Evolutionary conservation across 176 grass and related monocot genomes (phyloP).

Genomic region (Oryza longistaminata): DNA sequence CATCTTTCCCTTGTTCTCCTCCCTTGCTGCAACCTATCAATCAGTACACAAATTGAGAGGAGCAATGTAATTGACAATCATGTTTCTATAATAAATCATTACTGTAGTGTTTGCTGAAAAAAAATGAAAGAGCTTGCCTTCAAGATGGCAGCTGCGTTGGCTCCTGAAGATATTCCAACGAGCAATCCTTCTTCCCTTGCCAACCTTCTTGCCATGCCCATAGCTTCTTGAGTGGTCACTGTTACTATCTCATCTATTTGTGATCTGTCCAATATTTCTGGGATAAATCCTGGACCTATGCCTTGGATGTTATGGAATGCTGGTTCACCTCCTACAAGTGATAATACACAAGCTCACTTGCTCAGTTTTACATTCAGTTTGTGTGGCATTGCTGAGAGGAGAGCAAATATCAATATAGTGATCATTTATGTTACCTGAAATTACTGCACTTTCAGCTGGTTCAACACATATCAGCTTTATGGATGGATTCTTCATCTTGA

Average conservation of each 20-base stretch:
- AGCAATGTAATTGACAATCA: neutral
- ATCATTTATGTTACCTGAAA: conserved; percentile 56
- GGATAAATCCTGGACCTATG: conserved; percentile 64
- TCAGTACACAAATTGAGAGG: conserved; percentile 18
- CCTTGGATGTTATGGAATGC: conserved; percentile 78
- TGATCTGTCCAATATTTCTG: conserved; percentile 59
- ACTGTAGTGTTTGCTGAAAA: neutral
- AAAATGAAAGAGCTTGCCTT: conserved; percentile 43
- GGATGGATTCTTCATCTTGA: conserved; percentile 74
- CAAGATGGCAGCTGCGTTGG: conserved; percentile 69
- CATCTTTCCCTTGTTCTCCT: conserved; percentile 77
- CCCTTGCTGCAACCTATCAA: conserved; percentile 63
- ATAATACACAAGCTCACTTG: neutral
- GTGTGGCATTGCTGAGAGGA: neutral
- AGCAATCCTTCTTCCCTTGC: conserved; percentile 86
- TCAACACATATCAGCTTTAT: conserved; percentile 79
- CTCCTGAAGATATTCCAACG: conserved; percentile 86
- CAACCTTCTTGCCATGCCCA: conserved; percentile 72
- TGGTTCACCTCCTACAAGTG: conserved; percentile 54
- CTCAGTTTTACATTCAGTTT: neutral
- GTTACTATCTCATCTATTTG: conserved; percentile 67
- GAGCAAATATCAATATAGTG: neutral
- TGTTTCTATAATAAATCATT: neutral
- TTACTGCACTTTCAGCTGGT: conserved; percentile 75
- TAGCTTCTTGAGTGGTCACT: conserved; percentile 68